Conservation (phyloP, 495 filamentous ascomycete species). For the Letharia lupina region DNA sequence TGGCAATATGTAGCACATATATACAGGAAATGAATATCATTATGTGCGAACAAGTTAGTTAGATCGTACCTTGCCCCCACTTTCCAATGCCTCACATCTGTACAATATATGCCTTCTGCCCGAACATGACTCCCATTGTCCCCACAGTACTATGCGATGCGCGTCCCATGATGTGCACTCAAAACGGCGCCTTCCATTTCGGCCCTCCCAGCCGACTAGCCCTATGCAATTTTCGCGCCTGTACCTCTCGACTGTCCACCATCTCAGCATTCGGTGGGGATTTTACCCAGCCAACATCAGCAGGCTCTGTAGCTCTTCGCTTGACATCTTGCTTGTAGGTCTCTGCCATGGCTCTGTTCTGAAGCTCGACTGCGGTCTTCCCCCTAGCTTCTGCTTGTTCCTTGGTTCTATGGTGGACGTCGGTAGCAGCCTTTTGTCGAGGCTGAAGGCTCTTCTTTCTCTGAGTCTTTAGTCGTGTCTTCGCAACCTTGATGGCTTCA, state of each 20-base stretch:
- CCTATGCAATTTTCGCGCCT: slow-evolving; percentile 15
- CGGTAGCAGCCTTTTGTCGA: background rate
- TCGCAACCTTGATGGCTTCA: slow-evolving; percentile 19
- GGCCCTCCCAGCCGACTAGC: slow-evolving; percentile 17
- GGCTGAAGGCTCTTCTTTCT: background rate
- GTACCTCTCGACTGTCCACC: slow-evolving; percentile 1
- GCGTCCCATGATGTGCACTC: background rate
- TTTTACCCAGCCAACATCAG: slow-evolving; percentile 18
- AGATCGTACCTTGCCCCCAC: background rate
- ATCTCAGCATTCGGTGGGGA: slow-evolving; percentile 11
- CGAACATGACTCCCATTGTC: background rate
- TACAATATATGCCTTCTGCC: background rate
- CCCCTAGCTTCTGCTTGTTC: background rate
- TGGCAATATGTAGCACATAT: background rate
- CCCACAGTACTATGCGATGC: background rate
- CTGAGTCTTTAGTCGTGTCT: slow-evolving; percentile 14
- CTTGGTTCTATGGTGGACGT: background rate
- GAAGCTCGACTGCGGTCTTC: slow-evolving; percentile 3
- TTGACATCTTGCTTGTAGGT: background rate
- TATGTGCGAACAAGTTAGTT: background rate
- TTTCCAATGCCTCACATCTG: background rate
- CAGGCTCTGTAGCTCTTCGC: background rate
- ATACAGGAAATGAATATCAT: background rate
- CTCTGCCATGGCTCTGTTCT: slow-evolving; percentile 14
- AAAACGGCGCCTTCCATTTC: slow-evolving; percentile 22